Conservation (phyloP, 352 stramenopile species). For the Phytophthora pinifolia region DNA sequence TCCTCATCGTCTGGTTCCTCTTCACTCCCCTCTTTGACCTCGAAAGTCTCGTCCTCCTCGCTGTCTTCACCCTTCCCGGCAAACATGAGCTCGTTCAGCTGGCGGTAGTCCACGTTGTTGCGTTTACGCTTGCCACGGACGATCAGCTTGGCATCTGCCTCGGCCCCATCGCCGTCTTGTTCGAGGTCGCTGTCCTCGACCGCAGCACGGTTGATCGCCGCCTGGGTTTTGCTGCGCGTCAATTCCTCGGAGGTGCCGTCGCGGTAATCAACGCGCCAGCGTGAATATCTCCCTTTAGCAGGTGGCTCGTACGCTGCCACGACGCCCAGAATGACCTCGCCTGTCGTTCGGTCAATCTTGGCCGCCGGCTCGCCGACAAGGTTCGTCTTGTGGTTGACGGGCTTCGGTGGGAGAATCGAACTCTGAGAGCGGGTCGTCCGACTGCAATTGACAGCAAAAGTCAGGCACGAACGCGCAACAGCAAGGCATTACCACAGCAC, state of each 20-base stretch:
- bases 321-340: slow-evolving; percentile 48
- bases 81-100: slow-evolving; percentile 81
- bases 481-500: slow-evolving; percentile 11
- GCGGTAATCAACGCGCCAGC: slow-evolving; percentile 63
- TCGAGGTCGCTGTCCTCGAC: slow-evolving; percentile 15
- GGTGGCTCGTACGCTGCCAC: slow-evolving; percentile 41
- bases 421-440: slow-evolving; percentile 32
- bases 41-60: slow-evolving; percentile 52
- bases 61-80: slow-evolving; percentile 58
- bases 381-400: slow-evolving; percentile 14
- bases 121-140: slow-evolving; percentile 78
- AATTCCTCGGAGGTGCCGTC: slow-evolving; percentile 53
- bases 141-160: slow-evolving; percentile 45
- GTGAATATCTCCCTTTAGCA: slow-evolving; percentile 30
- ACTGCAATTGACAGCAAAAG: slow-evolving; percentile 17
- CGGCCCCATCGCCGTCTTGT: slow-evolving; percentile 18
- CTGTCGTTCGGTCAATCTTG: slow-evolving; percentile 35
- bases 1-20: slow-evolving; percentile 35
- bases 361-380: slow-evolving; percentile 46
- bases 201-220: slow-evolving; percentile 37
- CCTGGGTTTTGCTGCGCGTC: slow-evolving; percentile 26
- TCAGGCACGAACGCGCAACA: slow-evolving; percentile 9
- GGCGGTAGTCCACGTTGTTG: slow-evolving; percentile 76
- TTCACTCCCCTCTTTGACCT: slow-evolving; percentile 46
- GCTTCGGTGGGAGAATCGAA: slow-evolving; percentile 12